phyloP scores from a whole-genome alignment of 805 yeast species.

The Yarrowia porcina region DNA sequence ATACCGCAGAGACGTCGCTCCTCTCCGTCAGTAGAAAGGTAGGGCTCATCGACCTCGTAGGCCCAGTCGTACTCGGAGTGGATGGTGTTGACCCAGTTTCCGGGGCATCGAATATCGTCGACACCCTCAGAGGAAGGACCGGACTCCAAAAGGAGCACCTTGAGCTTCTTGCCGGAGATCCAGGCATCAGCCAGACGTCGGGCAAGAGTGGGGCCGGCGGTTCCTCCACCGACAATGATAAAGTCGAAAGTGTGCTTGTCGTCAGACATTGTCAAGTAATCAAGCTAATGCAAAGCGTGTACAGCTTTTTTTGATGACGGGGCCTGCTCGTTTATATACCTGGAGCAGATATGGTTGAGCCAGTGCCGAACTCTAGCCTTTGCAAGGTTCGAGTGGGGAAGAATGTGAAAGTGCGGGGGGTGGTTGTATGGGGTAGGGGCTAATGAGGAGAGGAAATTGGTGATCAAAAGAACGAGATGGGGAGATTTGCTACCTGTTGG shows the following conservation, averaged over 20 bases:
- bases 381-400: conserved; percentile 17
- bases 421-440: neutral
- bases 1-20: conserved; percentile 32
- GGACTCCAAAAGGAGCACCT: conserved; percentile 37
- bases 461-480: too few species aligned
- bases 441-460: too few species aligned
- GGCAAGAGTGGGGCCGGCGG: conserved; percentile 39
- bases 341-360: conserved; percentile 3
- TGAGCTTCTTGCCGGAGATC: conserved; percentile 32
- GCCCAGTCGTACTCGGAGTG: conserved; percentile 38
- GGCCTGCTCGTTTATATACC: neutral
- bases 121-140: conserved; percentile 35
- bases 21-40: conserved; percentile 36
- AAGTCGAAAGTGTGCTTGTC: conserved; percentile 31
- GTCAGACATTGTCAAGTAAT: conserved; percentile 20
- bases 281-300: neutral
- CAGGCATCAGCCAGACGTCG: conserved; percentile 37
- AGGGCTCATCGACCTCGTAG: conserved; percentile 37
- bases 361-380: neutral
- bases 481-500: too few species aligned
- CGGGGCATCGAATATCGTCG: conserved; percentile 34
- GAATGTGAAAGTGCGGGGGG: conserved; percentile 24
- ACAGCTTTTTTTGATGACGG: neutral
- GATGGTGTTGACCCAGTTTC: conserved; percentile 36
- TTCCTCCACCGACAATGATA: conserved; percentile 37